Conservation (phyloP, 164 flowering plant genomes). For the Vitis cinerea region DNA sequence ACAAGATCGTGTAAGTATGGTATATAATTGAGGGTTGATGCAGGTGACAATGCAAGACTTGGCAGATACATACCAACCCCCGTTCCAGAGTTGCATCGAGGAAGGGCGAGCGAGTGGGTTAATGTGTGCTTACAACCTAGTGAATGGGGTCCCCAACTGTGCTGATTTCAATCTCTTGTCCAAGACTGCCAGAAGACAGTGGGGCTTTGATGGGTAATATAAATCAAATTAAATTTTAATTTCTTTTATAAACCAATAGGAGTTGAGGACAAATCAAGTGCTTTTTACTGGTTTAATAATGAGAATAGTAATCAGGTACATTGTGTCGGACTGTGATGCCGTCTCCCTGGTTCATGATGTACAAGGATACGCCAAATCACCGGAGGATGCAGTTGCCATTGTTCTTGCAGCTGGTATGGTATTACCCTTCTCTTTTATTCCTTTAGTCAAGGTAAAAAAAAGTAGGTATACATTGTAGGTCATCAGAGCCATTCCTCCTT, state of each 20-base stretch:
- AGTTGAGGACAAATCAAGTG: too few species aligned
- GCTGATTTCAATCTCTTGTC: slow-evolving; percentile 71
- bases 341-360: slow-evolving; percentile 59
- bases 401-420: slow-evolving; percentile 77
- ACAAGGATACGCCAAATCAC: slow-evolving; percentile 67
- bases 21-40: neutral
- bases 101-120: slow-evolving; percentile 77
- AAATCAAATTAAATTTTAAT: too few species aligned
- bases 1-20: too few species aligned
- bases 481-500: too few species aligned
- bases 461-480: too few species aligned
- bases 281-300: too few species aligned
- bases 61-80: slow-evolving; percentile 90
- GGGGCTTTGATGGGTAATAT: slow-evolving; percentile 77
- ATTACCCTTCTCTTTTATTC: neutral
- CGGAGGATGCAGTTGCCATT: slow-evolving; percentile 82
- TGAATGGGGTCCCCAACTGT: slow-evolving; percentile 86
- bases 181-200: slow-evolving; percentile 53
- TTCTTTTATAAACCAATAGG: too few species aligned
- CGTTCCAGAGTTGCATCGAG: slow-evolving; percentile 71
- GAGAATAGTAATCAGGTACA: slow-evolving; percentile 53
- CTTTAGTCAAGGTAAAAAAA: neutral
- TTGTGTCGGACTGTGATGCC: slow-evolving; percentile 89
- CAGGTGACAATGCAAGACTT: slow-evolving; percentile 79
- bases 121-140: slow-evolving; percentile 88